Evolutionary conservation across 768 basidiomycete species (phyloP).

Genomic region (Boletus patriciae): DNA sequence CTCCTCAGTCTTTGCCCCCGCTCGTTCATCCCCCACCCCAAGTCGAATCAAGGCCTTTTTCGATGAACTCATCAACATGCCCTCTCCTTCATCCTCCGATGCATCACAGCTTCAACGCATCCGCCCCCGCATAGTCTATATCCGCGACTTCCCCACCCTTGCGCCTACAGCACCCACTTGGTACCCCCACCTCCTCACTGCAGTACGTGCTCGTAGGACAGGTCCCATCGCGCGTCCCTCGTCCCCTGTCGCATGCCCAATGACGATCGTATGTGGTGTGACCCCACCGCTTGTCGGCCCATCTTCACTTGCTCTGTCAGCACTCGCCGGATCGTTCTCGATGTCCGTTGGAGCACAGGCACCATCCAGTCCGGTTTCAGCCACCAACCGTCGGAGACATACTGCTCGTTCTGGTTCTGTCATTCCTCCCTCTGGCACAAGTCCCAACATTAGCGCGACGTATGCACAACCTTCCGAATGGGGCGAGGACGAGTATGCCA

Average conservation of each 20-base stretch:
- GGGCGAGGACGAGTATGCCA: slow-evolving; percentile 65
- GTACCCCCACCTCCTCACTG: slow-evolving; percentile 77
- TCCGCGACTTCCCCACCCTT: slow-evolving; percentile 80
- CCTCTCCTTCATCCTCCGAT: slow-evolving; percentile 33
- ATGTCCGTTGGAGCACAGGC: slow-evolving; percentile 13
- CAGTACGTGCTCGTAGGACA: slow-evolving; percentile 74
- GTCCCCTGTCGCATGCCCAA: slow-evolving; percentile 65
- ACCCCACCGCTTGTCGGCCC: slow-evolving; percentile 71
- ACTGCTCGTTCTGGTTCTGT: slow-evolving; percentile 22
- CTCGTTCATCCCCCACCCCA: slow-evolving; percentile 46
- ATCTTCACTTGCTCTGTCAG: slow-evolving; percentile 18
- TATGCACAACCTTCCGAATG: slow-evolving; percentile 42
- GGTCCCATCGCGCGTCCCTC: slow-evolving; percentile 60
- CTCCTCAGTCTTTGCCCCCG: slow-evolving; percentile 35
- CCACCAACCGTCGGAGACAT: slow-evolving; percentile 14
- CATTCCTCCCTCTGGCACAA: slow-evolving; percentile 31
- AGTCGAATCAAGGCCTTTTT: slow-evolving; percentile 71
- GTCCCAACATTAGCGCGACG: slow-evolving; percentile 20
- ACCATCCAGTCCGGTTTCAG: neutral
- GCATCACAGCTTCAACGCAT: slow-evolving; percentile 22
- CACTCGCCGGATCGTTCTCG: slow-evolving; percentile 14
- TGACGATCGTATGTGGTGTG: slow-evolving; percentile 85
- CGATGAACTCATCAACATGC: slow-evolving; percentile 71
- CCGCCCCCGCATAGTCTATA: slow-evolving; percentile 74
- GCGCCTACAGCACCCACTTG: slow-evolving; percentile 69